Percentiles rank a stretch among this genome's conserved stretches.
Conservation (phyloP, 1,139 yeast genomes). For the Saccharomyces hybrid region DNA sequence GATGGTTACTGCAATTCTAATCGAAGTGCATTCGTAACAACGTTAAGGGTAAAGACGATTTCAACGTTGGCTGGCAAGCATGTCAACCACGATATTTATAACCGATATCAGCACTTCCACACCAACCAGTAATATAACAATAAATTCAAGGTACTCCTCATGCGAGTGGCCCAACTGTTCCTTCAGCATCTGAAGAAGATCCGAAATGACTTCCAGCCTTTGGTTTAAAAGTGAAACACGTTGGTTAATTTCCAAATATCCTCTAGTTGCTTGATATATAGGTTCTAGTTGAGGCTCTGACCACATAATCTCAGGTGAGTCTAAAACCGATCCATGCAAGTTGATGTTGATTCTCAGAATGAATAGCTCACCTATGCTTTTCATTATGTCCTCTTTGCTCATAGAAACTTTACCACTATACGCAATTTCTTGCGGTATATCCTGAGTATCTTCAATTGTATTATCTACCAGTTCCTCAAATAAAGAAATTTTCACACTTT, state of each 20-base stretch:
- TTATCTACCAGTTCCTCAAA: conserved; percentile 93
- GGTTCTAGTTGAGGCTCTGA: conserved; percentile 96
- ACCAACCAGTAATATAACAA: conserved; percentile 86
- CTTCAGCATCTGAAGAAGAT: conserved; percentile 86
- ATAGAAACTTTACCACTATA: conserved; percentile 89
- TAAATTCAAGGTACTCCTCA: conserved; percentile 84
- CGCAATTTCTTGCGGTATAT: conserved; percentile 92
- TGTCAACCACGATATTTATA: conserved; percentile 51
- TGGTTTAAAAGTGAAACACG: conserved; percentile 84
- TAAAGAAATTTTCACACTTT: conserved; percentile 84
- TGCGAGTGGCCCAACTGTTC: conserved; percentile 93
- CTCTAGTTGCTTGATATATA: conserved; percentile 91
- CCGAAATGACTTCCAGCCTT: conserved; percentile 86
- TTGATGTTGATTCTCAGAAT: conserved; percentile 84
- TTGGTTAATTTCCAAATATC: conserved; percentile 88
- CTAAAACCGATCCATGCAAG: conserved; percentile 88
- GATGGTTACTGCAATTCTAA: not conserved
- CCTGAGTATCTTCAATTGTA: conserved; percentile 94
- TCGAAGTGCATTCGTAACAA: not conserved
- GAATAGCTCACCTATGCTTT: conserved; percentile 89
- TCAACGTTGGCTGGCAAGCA: conserved; percentile 28
- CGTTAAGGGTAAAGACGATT: not conserved
- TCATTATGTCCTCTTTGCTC: conserved; percentile 92
- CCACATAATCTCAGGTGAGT: conserved; percentile 98
- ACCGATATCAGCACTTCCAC: conserved; percentile 87